These are phyloP conservation scores for Blastobotrys malaysiensis DNA, from an alignment of 1,139 yeast genomes.

Conservation along the genomic window DNA sequence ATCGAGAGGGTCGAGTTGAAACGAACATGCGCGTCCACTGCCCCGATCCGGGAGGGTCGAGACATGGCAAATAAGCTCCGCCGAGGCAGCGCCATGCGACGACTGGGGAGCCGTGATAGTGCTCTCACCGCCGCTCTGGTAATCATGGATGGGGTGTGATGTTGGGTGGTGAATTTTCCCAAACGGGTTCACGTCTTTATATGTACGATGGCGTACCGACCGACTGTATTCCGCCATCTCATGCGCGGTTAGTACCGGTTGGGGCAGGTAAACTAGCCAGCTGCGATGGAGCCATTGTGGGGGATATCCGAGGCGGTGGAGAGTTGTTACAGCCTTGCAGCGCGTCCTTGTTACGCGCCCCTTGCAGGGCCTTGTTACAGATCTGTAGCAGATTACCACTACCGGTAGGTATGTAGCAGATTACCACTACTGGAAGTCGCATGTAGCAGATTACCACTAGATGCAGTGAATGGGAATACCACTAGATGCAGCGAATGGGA, in stretches of 20 bases:
- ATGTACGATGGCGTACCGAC: not conserved
- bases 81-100: not conserved
- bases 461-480: not conserved
- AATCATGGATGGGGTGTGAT: not conserved
- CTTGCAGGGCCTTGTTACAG: too few relatives aligned
- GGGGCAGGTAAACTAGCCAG: too few relatives aligned
- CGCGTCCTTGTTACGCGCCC: too few relatives aligned
- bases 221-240: not conserved
- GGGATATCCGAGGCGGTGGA: too few relatives aligned
- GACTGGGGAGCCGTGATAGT: not conserved
- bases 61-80: not conserved
- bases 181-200: not conserved
- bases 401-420: too few relatives aligned
- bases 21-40: not conserved
- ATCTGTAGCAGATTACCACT: too few relatives aligned
- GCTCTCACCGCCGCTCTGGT: not conserved
- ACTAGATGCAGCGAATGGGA: too few relatives aligned
- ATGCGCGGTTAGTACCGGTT: too few relatives aligned
- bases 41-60: not conserved
- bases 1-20: slow-evolving; percentile 22
- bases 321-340: too few relatives aligned
- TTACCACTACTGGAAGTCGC: too few relatives aligned
- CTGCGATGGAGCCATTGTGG: too few relatives aligned
- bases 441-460: not conserved
- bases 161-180: not conserved